Evolutionary conservation across 495 filamentous ascomycete genomes (phyloP).

Genomic region (Schizothecium vesticola): DNA sequence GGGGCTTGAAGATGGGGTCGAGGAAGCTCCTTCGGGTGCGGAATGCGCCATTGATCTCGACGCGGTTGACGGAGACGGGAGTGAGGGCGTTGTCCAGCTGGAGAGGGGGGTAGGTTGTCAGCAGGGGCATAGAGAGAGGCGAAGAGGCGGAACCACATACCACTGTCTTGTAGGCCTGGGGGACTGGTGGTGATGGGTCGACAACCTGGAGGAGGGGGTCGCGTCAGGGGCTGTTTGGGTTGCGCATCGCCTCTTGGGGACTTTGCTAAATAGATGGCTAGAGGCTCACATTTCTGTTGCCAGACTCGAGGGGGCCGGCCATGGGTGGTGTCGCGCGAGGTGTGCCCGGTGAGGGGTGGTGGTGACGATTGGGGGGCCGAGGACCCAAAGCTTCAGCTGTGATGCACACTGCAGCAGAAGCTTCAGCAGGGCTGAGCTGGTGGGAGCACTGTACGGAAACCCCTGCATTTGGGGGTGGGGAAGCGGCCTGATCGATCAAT

Average conservation of each 20-base stretch:
- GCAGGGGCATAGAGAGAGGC: no score
- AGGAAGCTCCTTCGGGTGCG: conserved; percentile 78
- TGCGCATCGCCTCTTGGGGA: neutral
- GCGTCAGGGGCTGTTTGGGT: neutral
- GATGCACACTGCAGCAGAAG: neutral
- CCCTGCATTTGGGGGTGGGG: neutral
- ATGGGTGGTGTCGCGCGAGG: neutral
- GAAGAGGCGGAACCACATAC: neutral
- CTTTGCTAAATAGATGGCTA: neutral
- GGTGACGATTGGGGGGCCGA: neutral
- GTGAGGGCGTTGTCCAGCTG: conserved; percentile 70
- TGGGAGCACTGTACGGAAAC: neutral
- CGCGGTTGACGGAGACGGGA: conserved; percentile 68
- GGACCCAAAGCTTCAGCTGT: neutral
- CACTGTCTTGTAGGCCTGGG: neutral
- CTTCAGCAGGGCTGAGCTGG: neutral
- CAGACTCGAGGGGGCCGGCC: neutral
- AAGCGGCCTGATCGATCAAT: neutral
- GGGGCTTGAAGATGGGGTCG: conserved; percentile 66
- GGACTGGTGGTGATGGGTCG: neutral
- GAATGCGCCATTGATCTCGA: conserved; percentile 71
- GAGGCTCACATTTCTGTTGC: neutral
- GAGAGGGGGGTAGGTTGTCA: conserved; percentile 2
- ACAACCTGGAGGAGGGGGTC: neutral
- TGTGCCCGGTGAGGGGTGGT: neutral